Evolutionary conservation across 2,329 filamentous ascomycete genomes (phyloP).

Genomic region (Colletotrichum sp.): DNA sequence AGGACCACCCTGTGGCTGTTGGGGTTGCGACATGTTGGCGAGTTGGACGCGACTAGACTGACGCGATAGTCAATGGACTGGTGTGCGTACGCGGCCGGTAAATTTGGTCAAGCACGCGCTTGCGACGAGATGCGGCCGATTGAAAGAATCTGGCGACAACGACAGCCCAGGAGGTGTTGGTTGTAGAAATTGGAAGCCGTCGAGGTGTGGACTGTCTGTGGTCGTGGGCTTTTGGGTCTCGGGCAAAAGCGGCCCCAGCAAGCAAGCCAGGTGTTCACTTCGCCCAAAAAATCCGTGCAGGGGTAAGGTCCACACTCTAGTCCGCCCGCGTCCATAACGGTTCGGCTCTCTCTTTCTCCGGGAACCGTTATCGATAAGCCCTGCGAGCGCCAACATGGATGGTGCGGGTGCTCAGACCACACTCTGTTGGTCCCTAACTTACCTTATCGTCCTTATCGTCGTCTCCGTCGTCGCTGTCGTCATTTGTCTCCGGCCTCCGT

Average conservation of each 20-base stretch:
- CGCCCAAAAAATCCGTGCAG: slow-evolving; percentile 16
- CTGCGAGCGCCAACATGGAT: background rate
- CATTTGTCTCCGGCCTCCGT: too few relatives aligned
- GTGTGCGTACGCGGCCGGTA: background rate
- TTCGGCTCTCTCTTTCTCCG: slow-evolving; percentile 19
- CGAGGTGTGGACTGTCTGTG: background rate
- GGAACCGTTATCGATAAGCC: slow-evolving; percentile 18
- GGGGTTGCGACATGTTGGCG: slow-evolving; percentile 6
- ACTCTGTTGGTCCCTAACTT: background rate
- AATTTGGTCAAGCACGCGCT: background rate
- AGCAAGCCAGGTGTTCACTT: slow-evolving; percentile 26
- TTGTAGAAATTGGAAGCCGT: background rate
- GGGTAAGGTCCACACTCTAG: background rate
- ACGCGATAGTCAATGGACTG: background rate
- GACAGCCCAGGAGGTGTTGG: background rate
- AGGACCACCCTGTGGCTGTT: background rate
- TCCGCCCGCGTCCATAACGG: background rate
- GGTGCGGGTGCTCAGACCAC: background rate
- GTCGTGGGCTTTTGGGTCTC: slow-evolving; percentile 8
- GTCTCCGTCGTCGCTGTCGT: too few relatives aligned
- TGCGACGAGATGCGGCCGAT: background rate
- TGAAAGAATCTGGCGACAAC: background rate
- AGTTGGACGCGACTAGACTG: background rate
- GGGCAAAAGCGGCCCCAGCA: slow-evolving; percentile 13
- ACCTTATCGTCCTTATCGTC: background rate